phyloP scores from a whole-genome alignment of 2,329 filamentous ascomycete genomes.

The Claviceps cyperi region DNA sequence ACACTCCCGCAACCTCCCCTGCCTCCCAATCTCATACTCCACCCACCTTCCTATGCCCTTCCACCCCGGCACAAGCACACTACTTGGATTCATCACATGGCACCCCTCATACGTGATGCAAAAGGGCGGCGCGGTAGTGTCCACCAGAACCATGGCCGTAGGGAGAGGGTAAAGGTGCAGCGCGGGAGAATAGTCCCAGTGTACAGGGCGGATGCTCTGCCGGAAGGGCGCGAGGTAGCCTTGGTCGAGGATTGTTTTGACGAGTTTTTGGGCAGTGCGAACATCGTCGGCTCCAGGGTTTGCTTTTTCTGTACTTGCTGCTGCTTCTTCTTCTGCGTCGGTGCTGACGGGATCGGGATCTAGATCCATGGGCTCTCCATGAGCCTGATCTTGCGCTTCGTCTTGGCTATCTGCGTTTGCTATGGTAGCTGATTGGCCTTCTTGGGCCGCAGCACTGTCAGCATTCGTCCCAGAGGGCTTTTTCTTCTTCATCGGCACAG shows the following conservation, averaged over 20 bases:
- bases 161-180: constrained; percentile 81
- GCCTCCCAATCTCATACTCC: constrained; percentile 62
- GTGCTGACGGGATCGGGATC: constrained; percentile 26
- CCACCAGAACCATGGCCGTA: constrained; percentile 67
- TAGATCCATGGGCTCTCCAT: constrained; percentile 25
- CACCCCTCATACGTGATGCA: constrained; percentile 88
- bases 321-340: constrained; percentile 5
- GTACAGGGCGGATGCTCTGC: constrained; percentile 60
- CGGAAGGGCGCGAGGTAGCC: constrained; percentile 80
- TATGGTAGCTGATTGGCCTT: constrained; percentile 11
- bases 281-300: constrained; percentile 29
- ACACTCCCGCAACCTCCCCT: constrained; percentile 49
- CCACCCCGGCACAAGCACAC: constrained; percentile 54
- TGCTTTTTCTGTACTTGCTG: constrained; percentile 6
- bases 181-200: constrained; percentile 74
- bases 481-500: constrained; percentile 54
- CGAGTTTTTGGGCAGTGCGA: constrained; percentile 56
- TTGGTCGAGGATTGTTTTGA: constrained; percentile 86
- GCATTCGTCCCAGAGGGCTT: constrained; percentile 6
- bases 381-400: constrained; percentile 7
- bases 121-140: constrained; percentile 69
- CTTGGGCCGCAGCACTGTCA: constrained; percentile 15
- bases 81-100: constrained; percentile 85
- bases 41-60: constrained; percentile 66
- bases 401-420: constrained; percentile 8